These are phyloP conservation scores for Plectosphaerella sp. DNA, from an alignment of 2,329 filamentous ascomycete genomes.

Conservation along the genomic window DNA sequence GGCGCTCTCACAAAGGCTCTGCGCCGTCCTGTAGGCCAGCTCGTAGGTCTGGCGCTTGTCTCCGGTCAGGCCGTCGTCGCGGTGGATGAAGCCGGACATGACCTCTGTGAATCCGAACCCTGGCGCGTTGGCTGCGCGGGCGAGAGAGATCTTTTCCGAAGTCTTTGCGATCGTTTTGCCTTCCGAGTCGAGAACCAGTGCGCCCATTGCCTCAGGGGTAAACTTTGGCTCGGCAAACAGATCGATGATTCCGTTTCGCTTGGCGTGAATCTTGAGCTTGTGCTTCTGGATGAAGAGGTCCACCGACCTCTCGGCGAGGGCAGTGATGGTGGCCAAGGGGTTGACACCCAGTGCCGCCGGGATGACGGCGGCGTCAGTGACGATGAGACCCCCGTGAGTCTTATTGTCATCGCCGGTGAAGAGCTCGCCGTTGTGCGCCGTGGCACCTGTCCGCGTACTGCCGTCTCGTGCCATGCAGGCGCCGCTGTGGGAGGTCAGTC, in stretches of 20 bases:
- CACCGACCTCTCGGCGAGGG: slow-evolving; percentile 61
- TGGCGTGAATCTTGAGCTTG: slow-evolving; percentile 37
- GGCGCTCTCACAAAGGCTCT: slow-evolving; percentile 49
- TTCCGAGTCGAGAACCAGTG: slow-evolving; percentile 26
- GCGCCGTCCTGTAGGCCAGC: slow-evolving; percentile 45
- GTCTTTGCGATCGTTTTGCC: slow-evolving; percentile 28
- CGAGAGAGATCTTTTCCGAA: slow-evolving; percentile 32
- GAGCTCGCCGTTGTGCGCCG: slow-evolving; percentile 57
- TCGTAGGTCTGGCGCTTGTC: slow-evolving; percentile 49
- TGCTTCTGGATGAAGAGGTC: slow-evolving; percentile 40
- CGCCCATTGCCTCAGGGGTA: slow-evolving; percentile 6
- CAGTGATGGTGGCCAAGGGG: slow-evolving; percentile 65
- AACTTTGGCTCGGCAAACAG: slow-evolving; percentile 47
- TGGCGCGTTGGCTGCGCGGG: slow-evolving; percentile 35
- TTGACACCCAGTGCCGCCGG: slow-evolving; percentile 62
- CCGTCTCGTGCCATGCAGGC: slow-evolving; percentile 58
- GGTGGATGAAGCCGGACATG: slow-evolving; percentile 58
- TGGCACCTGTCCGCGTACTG: slow-evolving; percentile 51
- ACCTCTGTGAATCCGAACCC: slow-evolving; percentile 61
- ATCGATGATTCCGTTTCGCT: slow-evolving; percentile 44
- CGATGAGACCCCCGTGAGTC: slow-evolving; percentile 52
- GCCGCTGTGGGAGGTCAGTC: slow-evolving; percentile 36
- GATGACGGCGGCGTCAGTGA: slow-evolving; percentile 58
- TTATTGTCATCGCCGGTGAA: slow-evolving; percentile 48
- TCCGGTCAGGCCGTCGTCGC: slow-evolving; percentile 30